Evolutionary conservation across 768 basidiomycete species (phyloP), one percentile per base, ranked within the genome.

Genomic region (Cystobasidium tubakii): DNA sequence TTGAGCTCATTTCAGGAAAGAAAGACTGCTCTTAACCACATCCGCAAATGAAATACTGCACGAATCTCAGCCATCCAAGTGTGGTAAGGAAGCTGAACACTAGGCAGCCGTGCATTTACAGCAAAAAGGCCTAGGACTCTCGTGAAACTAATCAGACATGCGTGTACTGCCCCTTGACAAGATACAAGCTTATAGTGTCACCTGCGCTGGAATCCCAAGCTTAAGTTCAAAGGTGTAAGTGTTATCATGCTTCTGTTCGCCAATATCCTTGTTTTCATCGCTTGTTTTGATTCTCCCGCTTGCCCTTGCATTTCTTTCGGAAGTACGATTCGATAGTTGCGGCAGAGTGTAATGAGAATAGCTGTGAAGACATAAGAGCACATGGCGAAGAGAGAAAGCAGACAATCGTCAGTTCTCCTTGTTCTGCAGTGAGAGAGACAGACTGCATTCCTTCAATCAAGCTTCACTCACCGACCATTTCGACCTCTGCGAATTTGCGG

Each of bases 401-500:
- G n/a, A n/a, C n/a, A n/a, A n/a, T n/a, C n/a, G n/a, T n/a, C n/a
- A n/a, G n/a, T n/a, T n/a, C n/a, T n/a, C n/a, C n/a, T n/a, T n/a
- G n/a, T n/a, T 63, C 53, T 9, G 33, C 23, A 4, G 9, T 21
- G 29, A n/a, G 36, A n/a, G 6, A 7, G 13, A 17, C 21, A 25
- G 15, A 66, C 15, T 17, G 34, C 13, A 23, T 6, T 25, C 17
- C 31, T 6, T 23, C 17, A 23, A 12, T 17, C 3, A 27, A 17
- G 64, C 23, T 23, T n/a, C 7, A 33, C 63, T 62, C 34, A 72
- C 54, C 33, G 60, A 75, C 74, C 19, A 67, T 55, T 50, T 75
- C 69, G 3, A 69, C 66, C n/a, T 69, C 66, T 23, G 75, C 75
- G 31, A 76, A 76, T 1, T 62, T 62, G 31, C 67, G 73, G 15